Evolutionary conservation across 768 basidiomycete genomes (phyloP).

Genomic region (Udeniomyces megalosporus): DNA sequence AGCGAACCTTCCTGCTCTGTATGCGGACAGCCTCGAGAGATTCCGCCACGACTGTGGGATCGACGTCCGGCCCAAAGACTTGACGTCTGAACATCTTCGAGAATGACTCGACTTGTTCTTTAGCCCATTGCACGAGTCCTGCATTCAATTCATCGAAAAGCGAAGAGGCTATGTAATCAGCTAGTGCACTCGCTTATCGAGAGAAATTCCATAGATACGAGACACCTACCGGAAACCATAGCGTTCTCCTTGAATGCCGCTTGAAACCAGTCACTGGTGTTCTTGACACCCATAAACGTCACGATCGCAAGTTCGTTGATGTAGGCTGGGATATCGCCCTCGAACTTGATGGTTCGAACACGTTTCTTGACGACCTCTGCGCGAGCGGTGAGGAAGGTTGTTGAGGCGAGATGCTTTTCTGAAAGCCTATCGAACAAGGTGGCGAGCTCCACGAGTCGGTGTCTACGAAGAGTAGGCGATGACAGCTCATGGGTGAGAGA

Average conservation of each 20-base stretch:
- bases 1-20: conserved; percentile 65
- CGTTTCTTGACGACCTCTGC: conserved; percentile 55
- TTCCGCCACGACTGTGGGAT: conserved; percentile 54
- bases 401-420: conserved; percentile 60
- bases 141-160: not conserved
- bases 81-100: conserved; percentile 76
- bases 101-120: conserved; percentile 63
- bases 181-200: not conserved
- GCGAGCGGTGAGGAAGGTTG: conserved; percentile 65
- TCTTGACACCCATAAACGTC: conserved; percentile 84
- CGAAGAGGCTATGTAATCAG: not conserved
- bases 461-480: conserved; percentile 58
- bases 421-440: conserved; percentile 56
- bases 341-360: conserved; percentile 74
- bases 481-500: conserved; percentile 60
- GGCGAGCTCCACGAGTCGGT: conserved; percentile 52
- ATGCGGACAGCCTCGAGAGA: conserved; percentile 56
- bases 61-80: conserved; percentile 70
- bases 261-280: conserved; percentile 96
- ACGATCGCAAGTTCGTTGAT: conserved; percentile 76
- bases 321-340: conserved; percentile 72
- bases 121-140: conserved; percentile 95
- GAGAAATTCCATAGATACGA: not conserved
- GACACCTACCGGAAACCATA: conserved; percentile 64
- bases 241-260: conserved; percentile 91